Evolutionary conservation across 345 rosid genomes (phyloP), one percentile per base, ranked within the genome.

Genomic region (Geranium rotundifolium): DNA sequence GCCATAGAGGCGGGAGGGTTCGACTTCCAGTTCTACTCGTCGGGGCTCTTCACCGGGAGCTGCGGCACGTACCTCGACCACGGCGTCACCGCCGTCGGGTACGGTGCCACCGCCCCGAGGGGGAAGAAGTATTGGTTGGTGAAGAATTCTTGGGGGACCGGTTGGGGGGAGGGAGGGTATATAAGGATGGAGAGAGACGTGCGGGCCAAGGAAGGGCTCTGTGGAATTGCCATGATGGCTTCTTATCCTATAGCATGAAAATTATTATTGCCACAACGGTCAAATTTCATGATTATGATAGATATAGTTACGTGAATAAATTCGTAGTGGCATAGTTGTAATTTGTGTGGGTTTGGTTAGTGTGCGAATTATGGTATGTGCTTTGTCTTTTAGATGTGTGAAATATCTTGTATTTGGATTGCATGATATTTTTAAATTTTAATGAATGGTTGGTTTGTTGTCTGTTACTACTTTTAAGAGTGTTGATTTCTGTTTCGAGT

Each of bases 71-170:
- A 14, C n/a, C 39, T 71, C 17, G 66, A 73, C 66, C 93, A 84
- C 50, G 85, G 76, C 0, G 80, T 82, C 27, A 79, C 84, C 0
- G 62, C 79, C 0, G 71, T 86, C 31, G 93, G 93, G n/a, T 86
- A 84, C 1, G 89, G 86, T 13, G 64, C 62, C 17, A 64, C n/a
- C n/a, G 30, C 50, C 16, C n/a, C 0, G 76, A 66, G n/a, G 5
- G 87, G 85, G 29, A 66, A 68, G 1, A 76, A 77, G 68, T 84
- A 84, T 55, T 84, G 85, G 88, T 46, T 79, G 69, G 71, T 77
- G 15, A 84, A 84, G 85, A 84, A 84, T 61, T 86, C 93, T 1
- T 84, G 93, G 87, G 89, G 89, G 3, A 20, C 46, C 0, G 18
- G 62, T 23, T 86, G 87, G 87, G 87, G 85, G 1, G 89, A 86